Evolutionary conservation across 2,329 filamentous ascomycete species (phyloP).

Genomic region (Verticillium dahliae): DNA sequence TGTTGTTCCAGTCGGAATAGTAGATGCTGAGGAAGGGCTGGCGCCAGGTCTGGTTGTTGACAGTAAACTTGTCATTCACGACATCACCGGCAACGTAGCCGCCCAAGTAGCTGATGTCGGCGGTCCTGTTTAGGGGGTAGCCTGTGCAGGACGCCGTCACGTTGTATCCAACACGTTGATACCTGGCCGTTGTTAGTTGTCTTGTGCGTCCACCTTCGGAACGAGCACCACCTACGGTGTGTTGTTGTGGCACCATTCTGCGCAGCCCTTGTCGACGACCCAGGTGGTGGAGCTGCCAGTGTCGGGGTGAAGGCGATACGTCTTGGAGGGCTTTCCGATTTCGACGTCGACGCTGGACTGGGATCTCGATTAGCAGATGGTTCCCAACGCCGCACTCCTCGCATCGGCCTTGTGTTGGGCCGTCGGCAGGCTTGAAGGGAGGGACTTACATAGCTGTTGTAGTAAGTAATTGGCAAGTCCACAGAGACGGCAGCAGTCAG

Average conservation of each 20-base stretch:
- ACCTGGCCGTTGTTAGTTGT: constrained; percentile 9
- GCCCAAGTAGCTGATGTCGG: constrained; percentile 22
- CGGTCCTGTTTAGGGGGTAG: constrained; percentile 1
- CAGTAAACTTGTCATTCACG: constrained; percentile 18
- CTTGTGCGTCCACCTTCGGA: background rate
- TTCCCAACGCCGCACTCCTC: background rate
- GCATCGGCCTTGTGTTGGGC: background rate
- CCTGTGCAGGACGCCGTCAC: constrained; percentile 18
- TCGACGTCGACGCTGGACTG: constrained; percentile 1
- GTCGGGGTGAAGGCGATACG: constrained; percentile 23
- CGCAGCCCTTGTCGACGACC: constrained; percentile 14
- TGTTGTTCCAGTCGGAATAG: constrained; percentile 18
- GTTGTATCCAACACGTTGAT: constrained; percentile 20
- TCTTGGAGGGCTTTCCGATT: constrained; percentile 21
- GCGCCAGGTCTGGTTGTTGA: constrained; percentile 15
- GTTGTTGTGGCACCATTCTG: constrained; percentile 16
- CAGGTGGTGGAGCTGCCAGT: constrained; percentile 27
- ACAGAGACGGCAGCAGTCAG: constrained; percentile 7
- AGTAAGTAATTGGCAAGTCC: constrained; percentile 8
- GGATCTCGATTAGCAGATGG: background rate
- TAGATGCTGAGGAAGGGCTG: constrained; percentile 22
- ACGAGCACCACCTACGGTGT: background rate
- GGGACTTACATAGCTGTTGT: constrained; percentile 7
- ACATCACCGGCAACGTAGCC: constrained; percentile 17
- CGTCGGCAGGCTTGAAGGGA: fast-evolving